Conservation (phyloP, 1,139 yeast genomes). For the Yamadazyma pseudoaaseri region DNA sequence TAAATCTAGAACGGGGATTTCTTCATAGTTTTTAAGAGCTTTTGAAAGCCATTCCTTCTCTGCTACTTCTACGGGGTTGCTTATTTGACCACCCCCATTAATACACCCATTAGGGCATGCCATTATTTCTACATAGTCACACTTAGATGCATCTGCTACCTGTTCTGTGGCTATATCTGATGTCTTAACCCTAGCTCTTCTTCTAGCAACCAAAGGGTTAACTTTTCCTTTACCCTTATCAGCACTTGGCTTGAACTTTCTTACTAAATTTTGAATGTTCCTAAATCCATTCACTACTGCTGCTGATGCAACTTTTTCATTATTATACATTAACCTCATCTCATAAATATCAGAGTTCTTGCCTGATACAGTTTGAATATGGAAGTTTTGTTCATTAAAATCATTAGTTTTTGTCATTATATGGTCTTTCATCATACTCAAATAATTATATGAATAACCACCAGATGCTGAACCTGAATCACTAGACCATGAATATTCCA, state of each 20-base stretch:
- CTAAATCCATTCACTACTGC: conserved; percentile 90
- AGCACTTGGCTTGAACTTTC: conserved; percentile 62
- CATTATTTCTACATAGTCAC: conserved; percentile 92
- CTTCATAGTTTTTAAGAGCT: conserved; percentile 29
- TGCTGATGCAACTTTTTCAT: conserved; percentile 52
- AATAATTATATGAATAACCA: conserved; percentile 74
- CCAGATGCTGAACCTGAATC: conserved; percentile 86
- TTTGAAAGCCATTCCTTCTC: conserved; percentile 45
- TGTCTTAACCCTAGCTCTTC: conserved; percentile 32
- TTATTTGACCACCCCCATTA: conserved; percentile 94
- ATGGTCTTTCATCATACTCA: conserved; percentile 36
- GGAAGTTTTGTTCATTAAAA: conserved; percentile 20
- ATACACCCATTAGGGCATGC: conserved; percentile 98
- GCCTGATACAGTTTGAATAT: conserved; percentile 46
- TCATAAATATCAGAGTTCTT: conserved; percentile 78
- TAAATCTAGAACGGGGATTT: conserved; percentile 20
- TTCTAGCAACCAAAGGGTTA: conserved; percentile 41
- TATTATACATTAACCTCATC: conserved; percentile 45
- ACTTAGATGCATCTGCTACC: conserved; percentile 58
- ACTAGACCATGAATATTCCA: conserved; percentile 62
- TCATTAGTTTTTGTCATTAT: conserved; percentile 21
- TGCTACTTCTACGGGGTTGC: conserved; percentile 37
- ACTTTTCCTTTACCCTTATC: conserved; percentile 5
- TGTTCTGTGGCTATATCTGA: conserved; percentile 23
- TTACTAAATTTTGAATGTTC: conserved; percentile 88